Conservation (phyloP, 2,329 filamentous ascomycete species). For the Clonostachys chloroleuca region DNA sequence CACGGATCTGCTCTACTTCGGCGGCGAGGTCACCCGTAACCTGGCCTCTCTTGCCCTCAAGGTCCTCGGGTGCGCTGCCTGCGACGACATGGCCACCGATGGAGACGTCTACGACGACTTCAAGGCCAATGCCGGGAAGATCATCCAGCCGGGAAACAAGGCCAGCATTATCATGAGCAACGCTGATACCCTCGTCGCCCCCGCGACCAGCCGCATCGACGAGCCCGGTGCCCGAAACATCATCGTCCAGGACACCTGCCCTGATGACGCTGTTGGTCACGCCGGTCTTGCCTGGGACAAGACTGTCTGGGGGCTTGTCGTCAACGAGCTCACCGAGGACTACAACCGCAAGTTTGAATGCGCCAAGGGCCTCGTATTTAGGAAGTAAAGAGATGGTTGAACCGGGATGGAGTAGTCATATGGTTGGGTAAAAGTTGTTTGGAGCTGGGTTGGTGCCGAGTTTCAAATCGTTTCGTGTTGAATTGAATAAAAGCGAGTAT, state of each 20-base stretch:
- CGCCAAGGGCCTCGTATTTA: not conserved
- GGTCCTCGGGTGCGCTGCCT: conserved; percentile 9
- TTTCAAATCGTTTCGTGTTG: too few species aligned
- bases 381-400: too few species aligned
- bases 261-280: conserved; percentile 8
- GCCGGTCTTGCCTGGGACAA: conserved; percentile 7
- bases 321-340: conserved; percentile 7
- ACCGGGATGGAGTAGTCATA: too few species aligned
- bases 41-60: conserved; percentile 2
- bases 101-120: conserved; percentile 7
- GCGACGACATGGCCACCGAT: conserved; percentile 7
- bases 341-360: conserved; percentile 5
- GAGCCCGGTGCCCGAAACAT: conserved; percentile 9
- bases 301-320: conserved; percentile 8
- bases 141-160: conserved; percentile 8
- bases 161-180: conserved; percentile 8
- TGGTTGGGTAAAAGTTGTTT: too few species aligned
- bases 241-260: conserved; percentile 9
- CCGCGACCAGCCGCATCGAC: conserved; percentile 3
- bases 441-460: too few species aligned
- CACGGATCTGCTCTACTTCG: conserved; percentile 5
- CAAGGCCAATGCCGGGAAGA: conserved; percentile 3
- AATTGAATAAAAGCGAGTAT: too few species aligned
- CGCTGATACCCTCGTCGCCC: conserved; percentile 8
- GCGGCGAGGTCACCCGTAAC: conserved; percentile 4